Evolutionary conservation across 2,329 filamentous ascomycete species (phyloP).

Genomic region (Pseudocercospora macadamiae): DNA sequence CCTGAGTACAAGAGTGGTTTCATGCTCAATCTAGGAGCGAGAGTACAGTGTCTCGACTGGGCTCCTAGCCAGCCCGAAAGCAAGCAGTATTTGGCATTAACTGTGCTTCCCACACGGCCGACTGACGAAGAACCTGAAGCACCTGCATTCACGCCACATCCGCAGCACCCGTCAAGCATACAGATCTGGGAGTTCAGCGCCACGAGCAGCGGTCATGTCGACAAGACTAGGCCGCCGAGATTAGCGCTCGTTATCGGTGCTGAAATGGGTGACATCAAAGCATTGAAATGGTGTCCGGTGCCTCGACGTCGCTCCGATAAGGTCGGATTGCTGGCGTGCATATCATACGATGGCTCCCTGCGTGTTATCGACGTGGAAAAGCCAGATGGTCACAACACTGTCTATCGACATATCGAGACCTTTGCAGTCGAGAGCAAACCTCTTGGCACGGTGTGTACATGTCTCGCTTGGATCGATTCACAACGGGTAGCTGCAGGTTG

Average conservation of each 20-base stretch:
- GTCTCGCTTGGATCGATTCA: conserved; percentile 60
- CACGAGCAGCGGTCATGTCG: conserved; percentile 43
- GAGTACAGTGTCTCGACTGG: conserved; percentile 55
- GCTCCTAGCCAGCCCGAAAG: conserved; percentile 44
- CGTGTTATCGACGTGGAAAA: conserved; percentile 57
- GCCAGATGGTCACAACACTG: conserved; percentile 20
- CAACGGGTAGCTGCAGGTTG: conserved; percentile 59
- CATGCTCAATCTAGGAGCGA: conserved; percentile 60
- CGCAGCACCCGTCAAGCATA: conserved; percentile 53
- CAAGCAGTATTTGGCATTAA: conserved; percentile 61
- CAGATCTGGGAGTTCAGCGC: conserved; percentile 63
- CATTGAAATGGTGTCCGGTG: conserved; percentile 61
- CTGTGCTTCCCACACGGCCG: conserved; percentile 35
- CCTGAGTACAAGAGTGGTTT: conserved; percentile 45
- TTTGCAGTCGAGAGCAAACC: conserved; percentile 56
- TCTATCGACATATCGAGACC: conserved; percentile 47
- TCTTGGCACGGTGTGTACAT: conserved; percentile 59
- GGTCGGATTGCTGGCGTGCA: conserved; percentile 58
- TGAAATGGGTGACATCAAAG: conserved; percentile 59
- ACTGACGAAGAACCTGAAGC: conserved; percentile 39
- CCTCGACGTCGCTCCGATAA: conserved; percentile 35
- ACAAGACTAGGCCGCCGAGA: conserved; percentile 39
- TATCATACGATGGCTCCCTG: conserved; percentile 62
- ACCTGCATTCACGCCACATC: conserved; percentile 56
- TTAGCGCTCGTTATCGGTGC: conserved; percentile 58